Base-by-base conservation (phyloP, 768 basidiomycete species). In the Calocybe indica region DNA sequence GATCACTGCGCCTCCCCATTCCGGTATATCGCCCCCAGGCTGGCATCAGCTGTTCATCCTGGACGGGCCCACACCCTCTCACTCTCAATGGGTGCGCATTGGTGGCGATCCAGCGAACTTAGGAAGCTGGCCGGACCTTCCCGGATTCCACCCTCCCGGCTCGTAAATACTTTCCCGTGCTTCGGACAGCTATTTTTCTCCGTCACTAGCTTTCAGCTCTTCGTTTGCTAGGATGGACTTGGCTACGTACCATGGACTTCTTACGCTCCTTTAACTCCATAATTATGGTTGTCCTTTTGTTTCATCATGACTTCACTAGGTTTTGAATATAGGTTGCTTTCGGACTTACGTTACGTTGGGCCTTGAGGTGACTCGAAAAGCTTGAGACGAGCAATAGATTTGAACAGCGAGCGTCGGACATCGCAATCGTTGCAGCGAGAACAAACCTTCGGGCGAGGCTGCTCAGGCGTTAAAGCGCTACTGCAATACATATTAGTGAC, bases 31-130 rank as follows among this genome's bases (percentile, higher is more conserved):
- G 12, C 87, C 88, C 11, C 88, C 88, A 0, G 84, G 80, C 5
- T 90, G 88, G 82, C 78, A 82, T 47, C 83, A 85, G 59, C 57
- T 91, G 7, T 91, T 84, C 59, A 70, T 91, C 40, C 68, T 91
- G 29, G 87, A 89, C 45, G 86, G 86, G 1, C 82, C 85, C 29
- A 88, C 86, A 3, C 88, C 89, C 3, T 88, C 84, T 22, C 76
- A 80, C 52, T 85, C 86, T 12, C 63, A 71, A 8, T 88, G 84
- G 80, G 77, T 92, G 9, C 78, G 87, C 28, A 85, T 91, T 43
- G 88, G 88, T 13, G 85, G 85, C 1, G 89, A 91, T 58, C 88
- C 87, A 0, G 74, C 71, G 0, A 15, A 68, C 45, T 61, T 91
- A 8, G 88, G 88, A 0, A 80, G 84, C 53, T 91, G 88, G 88